phyloP scores from a whole-genome alignment of 345 rosid species.

The Corchorus olitorius region DNA sequence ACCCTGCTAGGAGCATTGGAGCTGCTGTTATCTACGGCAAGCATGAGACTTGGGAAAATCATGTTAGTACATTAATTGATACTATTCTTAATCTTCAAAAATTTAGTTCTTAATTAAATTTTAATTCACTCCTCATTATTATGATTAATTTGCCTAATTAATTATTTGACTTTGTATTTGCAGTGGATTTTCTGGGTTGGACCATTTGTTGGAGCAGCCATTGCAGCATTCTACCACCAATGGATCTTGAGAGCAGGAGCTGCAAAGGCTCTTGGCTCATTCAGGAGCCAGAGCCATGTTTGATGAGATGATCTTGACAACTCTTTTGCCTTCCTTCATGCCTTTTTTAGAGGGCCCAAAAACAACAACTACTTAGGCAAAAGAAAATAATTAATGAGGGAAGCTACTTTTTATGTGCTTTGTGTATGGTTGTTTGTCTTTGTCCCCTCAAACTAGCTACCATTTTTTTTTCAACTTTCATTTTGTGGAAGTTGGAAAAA shows the following conservation, averaged over 20 bases:
- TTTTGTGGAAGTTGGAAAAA: background rate
- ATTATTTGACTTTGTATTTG: conserved; percentile 2
- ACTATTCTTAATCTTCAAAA: background rate
- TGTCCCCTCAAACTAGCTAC: background rate
- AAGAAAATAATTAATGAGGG: background rate
- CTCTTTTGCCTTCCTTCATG: background rate
- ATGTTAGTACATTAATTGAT: conserved; percentile 34
- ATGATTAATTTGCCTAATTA: background rate
- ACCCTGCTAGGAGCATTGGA: conserved; percentile 88
- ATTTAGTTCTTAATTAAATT: background rate
- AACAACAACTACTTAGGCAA: conserved; percentile 4
- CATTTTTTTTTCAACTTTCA: background rate
- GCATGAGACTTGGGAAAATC: conserved; percentile 71
- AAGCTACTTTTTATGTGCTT: background rate
- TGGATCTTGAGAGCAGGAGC: conserved; percentile 84
- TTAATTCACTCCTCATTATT: background rate
- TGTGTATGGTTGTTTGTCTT: conserved; percentile 18
- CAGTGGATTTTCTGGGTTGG: conserved; percentile 96
- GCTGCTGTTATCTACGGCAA: conserved; percentile 73
- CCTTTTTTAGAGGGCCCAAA: background rate
- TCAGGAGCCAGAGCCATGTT: conserved; percentile 71
- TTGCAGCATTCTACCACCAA: conserved; percentile 89
- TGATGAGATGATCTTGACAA: conserved; percentile 27
- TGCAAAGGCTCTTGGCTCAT: conserved; percentile 78
- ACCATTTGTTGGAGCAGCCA: conserved; percentile 81